Evolutionary conservation across 2,329 filamentous ascomycete genomes (phyloP), one percentile per base, ranked within the genome.

Genomic region (Trichoderma citrinoviride): DNA sequence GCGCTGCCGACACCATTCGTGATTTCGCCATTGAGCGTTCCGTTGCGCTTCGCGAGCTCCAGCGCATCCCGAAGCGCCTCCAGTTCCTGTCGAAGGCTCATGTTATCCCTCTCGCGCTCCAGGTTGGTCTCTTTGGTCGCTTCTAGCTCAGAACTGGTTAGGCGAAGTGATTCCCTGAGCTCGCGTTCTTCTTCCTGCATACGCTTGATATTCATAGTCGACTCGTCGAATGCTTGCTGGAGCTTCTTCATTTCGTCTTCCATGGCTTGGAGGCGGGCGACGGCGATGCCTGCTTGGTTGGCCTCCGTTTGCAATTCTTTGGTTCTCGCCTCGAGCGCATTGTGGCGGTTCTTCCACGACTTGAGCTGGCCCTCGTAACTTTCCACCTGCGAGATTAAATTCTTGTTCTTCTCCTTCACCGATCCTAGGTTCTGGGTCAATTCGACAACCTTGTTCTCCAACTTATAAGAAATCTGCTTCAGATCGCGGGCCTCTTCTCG

Each of bases 381-480:
- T 78, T 97, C 92, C 55, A 99, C 90, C 77, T 98, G 93, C 41
- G 86, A 89, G 71, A 90, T 83, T 67, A 99, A 84, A 65, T 86
- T 86, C 83, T 96, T 97, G 85, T 99, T 99, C 80, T 97, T 92
- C 68, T 89, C 87, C 82, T 96, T 97, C 85, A 97, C 90, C 10
- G 92, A 89, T 70, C 95, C 93, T 71, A 99, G 80, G 56, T 90
- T 92, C 77, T 99, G 95, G 1, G 95, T 99, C 73, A 99, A 85
- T 81, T 99, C 95, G 68, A 99, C 92, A 68, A 99, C 95, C 87
- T 99, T 99, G 85, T 99, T 98, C 78, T 99, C 95, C 72, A 99
- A 83, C 83, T 97, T 98, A 84, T 99, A 99, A 2, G 95, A 98
- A 71, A 99, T 99, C 79, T 98, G 94, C 84, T 98, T 98, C 77